Percentiles rank a stretch among this genome's conserved stretches.
Conservation (phyloP, 352 stramenopile genomes). For the Phytophthora sp. region DNA sequence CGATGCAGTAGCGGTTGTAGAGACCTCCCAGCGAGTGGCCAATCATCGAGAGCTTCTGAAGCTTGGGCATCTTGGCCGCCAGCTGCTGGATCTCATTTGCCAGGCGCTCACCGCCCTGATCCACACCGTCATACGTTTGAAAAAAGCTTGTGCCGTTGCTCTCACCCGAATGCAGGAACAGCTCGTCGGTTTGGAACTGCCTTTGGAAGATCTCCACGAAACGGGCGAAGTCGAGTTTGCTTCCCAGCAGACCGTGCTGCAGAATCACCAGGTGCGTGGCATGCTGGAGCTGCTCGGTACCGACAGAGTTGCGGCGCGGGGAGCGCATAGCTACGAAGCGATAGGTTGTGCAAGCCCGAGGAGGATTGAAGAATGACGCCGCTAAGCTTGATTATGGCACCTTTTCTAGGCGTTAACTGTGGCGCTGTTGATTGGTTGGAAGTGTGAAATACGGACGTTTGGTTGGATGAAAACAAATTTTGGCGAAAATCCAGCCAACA, state of each 20-base stretch:
- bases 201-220: conserved; percentile 61
- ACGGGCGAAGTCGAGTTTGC: conserved; percentile 62
- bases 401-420: conserved; percentile 14
- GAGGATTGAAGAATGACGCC: conserved; percentile 28
- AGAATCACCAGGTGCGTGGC: conserved; percentile 74
- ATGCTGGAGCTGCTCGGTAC: conserved; percentile 11
- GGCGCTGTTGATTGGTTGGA: background rate
- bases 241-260: conserved; percentile 76
- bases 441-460: too few species aligned
- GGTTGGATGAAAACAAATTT: too few species aligned
- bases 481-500: too few species aligned
- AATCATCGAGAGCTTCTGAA: conserved; percentile 76
- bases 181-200: conserved; percentile 50
- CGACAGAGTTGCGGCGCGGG: conserved; percentile 5
- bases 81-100: conserved; percentile 69
- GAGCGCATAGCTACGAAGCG: conserved; percentile 25
- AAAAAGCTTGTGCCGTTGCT: conserved; percentile 69
- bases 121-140: conserved; percentile 82
- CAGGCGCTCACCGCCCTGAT: conserved; percentile 67
- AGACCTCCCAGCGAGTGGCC: conserved; percentile 83
- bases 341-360: background rate
- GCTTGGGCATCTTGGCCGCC: conserved; percentile 57
- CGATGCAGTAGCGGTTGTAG: conserved; percentile 82
- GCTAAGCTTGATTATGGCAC: conserved; percentile 22
- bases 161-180: conserved; percentile 54